These are phyloP conservation scores for Salix purpurea DNA, from an alignment of 345 rosid genomes.

Conservation along the genomic window DNA sequence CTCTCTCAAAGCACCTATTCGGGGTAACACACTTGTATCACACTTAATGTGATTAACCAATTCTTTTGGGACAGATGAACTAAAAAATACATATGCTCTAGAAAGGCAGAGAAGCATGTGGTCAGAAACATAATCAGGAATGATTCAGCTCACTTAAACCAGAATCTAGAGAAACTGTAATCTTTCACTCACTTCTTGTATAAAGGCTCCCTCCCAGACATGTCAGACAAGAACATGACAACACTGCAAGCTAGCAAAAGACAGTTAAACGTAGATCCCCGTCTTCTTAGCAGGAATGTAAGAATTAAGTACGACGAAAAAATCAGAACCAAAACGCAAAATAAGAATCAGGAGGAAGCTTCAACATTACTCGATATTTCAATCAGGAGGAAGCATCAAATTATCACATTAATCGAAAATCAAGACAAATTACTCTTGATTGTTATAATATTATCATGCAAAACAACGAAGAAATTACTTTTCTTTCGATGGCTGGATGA, in stretches of 20 bases:
- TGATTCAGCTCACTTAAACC: not conserved
- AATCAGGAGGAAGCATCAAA: not conserved
- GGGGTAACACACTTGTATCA: constrained; percentile 80
- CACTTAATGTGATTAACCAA: constrained; percentile 80
- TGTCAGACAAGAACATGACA: constrained; percentile 94
- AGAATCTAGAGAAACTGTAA: not conserved
- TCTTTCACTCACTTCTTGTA: constrained; percentile 64
- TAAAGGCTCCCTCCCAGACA: constrained; percentile 96
- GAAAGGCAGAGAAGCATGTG: constrained; percentile 3
- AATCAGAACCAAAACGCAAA: not conserved
- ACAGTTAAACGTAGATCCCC: constrained; percentile 23
- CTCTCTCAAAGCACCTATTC: constrained; percentile 92
- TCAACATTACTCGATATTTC: not conserved
- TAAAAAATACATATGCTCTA: constrained; percentile 86
- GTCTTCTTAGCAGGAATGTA: not conserved
- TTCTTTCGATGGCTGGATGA: constrained; percentile 85
- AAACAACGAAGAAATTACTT: constrained; percentile 29
- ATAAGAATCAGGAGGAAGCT: not conserved
- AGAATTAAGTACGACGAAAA: not conserved
- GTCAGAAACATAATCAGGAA: constrained; percentile 11
- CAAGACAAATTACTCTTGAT: constrained; percentile 17
- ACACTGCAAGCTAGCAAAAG: constrained; percentile 65
- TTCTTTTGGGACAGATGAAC: constrained; percentile 68
- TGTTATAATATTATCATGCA: too few species aligned
- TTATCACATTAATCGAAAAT: not conserved